Conservation (phyloP, 306 rosid genomes). For the Dalbergia cultrata region DNA sequence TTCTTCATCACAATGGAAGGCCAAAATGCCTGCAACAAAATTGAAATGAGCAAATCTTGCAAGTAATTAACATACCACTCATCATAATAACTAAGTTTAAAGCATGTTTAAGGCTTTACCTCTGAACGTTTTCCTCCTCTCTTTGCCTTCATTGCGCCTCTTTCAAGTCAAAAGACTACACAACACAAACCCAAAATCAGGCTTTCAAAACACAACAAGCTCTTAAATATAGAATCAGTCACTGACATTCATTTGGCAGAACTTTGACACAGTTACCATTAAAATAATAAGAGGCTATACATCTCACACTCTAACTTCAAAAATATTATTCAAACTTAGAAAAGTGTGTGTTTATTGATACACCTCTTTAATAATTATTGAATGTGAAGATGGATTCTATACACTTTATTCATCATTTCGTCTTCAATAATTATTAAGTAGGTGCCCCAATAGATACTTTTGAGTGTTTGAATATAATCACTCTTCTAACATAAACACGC, state of each 20-base stretch:
- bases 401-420: no score
- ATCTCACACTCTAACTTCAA: constrained; percentile 33
- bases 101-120: constrained; percentile 57
- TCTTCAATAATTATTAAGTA: no score
- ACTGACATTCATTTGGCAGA: constrained; percentile 43
- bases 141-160: constrained; percentile 67
- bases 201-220: constrained; percentile 48
- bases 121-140: constrained; percentile 82
- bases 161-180: constrained; percentile 46
- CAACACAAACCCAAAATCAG: constrained; percentile 38
- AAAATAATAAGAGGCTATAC: constrained; percentile 30
- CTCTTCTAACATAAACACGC: constrained; percentile 23
- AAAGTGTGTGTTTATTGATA: no score
- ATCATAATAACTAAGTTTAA: background rate
- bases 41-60: constrained; percentile 19
- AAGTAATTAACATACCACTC: background rate
- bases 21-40: constrained; percentile 84
- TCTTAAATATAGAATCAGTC: constrained; percentile 61
- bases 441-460: no score
- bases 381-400: no score
- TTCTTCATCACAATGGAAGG: constrained; percentile 98
- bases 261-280: constrained; percentile 33
- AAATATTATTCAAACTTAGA: no score
- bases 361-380: no score
- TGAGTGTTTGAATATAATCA: no score